Percentiles rank a stretch among this genome's conserved stretches.
These are phyloP conservation scores for Albugo candida DNA, from an alignment of 352 stramenopile species.

Conservation along the genomic window DNA sequence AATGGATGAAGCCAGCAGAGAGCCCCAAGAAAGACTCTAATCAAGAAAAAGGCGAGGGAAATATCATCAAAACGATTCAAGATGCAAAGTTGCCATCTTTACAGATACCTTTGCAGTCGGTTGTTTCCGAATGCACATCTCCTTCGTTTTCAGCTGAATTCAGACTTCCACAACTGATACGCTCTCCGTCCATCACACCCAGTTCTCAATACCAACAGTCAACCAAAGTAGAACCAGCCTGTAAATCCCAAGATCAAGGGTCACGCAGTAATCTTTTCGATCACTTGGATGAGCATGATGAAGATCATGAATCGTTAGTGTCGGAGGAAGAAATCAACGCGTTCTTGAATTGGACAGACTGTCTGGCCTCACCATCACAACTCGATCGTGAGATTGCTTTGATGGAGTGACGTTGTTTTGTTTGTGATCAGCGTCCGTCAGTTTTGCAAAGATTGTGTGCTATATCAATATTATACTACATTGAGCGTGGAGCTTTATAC, in stretches of 20 bases:
- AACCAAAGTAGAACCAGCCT: background rate
- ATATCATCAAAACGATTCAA: background rate
- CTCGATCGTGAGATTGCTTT: no score
- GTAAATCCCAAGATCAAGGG: background rate
- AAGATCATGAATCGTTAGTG: slow-evolving; percentile 38
- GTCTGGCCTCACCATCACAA: background rate
- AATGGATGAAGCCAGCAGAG: slow-evolving; percentile 27
- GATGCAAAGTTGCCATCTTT: background rate
- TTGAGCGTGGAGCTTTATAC: background rate
- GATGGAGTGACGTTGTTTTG: no score
- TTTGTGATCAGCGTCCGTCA: background rate
- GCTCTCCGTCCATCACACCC: background rate
- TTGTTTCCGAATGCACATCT: background rate
- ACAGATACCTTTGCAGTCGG: background rate
- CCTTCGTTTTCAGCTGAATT: background rate
- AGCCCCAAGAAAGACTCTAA: background rate
- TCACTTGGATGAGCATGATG: background rate
- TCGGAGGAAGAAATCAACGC: slow-evolving; percentile 62
- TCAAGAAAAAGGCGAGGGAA: background rate
- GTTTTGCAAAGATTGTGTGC: slow-evolving; percentile 4
- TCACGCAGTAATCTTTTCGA: background rate
- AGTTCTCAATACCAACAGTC: background rate
- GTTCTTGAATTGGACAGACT: slow-evolving; percentile 59
- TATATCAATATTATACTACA: background rate
- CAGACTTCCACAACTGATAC: background rate